phyloP scores from a whole-genome alignment of 2,329 filamentous ascomycete species.

The Penicillium sp. region DNA sequence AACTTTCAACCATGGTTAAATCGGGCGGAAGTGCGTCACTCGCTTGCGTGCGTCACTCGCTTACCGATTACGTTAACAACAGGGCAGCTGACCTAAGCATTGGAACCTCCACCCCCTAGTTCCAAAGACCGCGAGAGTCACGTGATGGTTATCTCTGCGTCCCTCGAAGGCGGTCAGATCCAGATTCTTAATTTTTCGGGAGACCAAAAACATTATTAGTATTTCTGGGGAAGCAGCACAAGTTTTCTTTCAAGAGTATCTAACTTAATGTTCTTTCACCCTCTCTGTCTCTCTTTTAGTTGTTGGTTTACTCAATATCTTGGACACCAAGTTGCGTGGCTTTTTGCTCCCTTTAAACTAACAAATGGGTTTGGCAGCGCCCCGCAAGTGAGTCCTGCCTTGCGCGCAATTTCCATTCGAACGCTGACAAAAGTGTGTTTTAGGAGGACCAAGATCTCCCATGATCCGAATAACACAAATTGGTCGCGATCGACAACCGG shows the following conservation, averaged over 20 bases:
- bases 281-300: neutral
- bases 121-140: neutral
- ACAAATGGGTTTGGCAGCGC: constrained; percentile 70
- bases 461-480: constrained; percentile 94
- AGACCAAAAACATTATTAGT: neutral
- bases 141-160: neutral
- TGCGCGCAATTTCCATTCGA: neutral
- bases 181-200: neutral
- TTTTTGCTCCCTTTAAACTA: neutral
- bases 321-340: neutral
- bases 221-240: neutral
- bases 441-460: constrained; percentile 73
- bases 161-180: neutral
- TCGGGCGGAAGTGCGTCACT: no score
- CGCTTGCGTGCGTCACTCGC: no score
- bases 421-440: constrained; percentile 16
- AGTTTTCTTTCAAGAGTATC: neutral
- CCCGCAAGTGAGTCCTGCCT: constrained; percentile 62
- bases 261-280: neutral
- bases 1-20: no score
- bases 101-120: no score
- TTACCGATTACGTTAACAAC: no score
- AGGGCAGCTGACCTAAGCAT: no score
- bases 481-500: constrained; percentile 83
- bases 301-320: neutral